Evolutionary conservation across 2,329 filamentous ascomycete genomes (phyloP).

Genomic region (Colletotrichum filicis): DNA sequence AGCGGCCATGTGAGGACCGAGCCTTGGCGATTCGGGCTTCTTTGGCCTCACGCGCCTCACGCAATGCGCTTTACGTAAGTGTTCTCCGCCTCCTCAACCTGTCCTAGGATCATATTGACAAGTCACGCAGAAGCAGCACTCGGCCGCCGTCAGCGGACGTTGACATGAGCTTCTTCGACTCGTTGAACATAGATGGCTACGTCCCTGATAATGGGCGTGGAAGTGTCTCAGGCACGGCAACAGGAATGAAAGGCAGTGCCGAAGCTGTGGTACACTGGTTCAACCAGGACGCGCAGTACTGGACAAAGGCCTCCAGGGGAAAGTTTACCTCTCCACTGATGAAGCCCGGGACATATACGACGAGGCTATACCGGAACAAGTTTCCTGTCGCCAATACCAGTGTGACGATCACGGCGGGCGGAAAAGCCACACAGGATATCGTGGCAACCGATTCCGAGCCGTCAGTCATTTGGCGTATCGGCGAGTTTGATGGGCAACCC

Average conservation of each 20-base stretch:
- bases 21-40: conserved; percentile 64
- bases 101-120: background rate
- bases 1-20: conserved; percentile 67
- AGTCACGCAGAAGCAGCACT: conserved; percentile 52
- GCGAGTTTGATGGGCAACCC: conserved; percentile 67
- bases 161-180: conserved; percentile 66
- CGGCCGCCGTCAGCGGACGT: conserved; percentile 50
- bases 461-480: conserved; percentile 64
- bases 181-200: conserved; percentile 63
- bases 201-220: conserved; percentile 61
- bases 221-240: conserved; percentile 63
- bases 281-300: conserved; percentile 67
- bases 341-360: conserved; percentile 70
- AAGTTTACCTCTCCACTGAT: conserved; percentile 66
- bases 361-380: conserved; percentile 68
- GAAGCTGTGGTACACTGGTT: conserved; percentile 68
- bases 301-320: conserved; percentile 60
- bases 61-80: conserved; percentile 61
- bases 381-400: conserved; percentile 58
- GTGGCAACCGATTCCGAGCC: conserved; percentile 50
- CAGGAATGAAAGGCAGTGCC: conserved; percentile 58
- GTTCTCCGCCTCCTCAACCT: background rate
- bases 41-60: conserved; percentile 70
- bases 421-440: conserved; percentile 59
- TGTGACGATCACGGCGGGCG: conserved; percentile 58